Percentiles rank a stretch among this genome's conserved stretches.
Evolutionary conservation across 306 rosid species (phyloP).

Genomic region (Ammopiptanthus mongolicus): DNA sequence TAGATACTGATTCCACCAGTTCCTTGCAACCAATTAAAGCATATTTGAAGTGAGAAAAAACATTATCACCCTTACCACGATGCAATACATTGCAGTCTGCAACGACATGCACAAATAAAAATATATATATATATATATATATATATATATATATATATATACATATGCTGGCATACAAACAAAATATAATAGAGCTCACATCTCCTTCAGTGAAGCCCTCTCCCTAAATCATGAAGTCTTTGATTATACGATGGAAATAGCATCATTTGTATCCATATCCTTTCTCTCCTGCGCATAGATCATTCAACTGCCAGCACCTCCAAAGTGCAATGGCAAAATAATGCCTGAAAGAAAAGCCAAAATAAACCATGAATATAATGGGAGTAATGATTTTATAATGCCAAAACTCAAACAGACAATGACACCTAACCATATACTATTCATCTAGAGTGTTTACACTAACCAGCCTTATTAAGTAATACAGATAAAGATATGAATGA

Average conservation of each 20-base stretch:
- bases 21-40: slow-evolving; percentile 53
- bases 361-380: no score
- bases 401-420: no score
- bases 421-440: no score
- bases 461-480: no score
- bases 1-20: slow-evolving; percentile 89
- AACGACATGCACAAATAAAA: not conserved
- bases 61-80: not conserved
- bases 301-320: no score
- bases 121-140: not conserved
- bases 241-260: slow-evolving; percentile 82
- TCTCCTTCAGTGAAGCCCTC: slow-evolving; percentile 92
- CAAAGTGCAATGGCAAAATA: no score
- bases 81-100: not conserved
- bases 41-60: slow-evolving; percentile 12
- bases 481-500: no score
- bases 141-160: no score
- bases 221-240: slow-evolving; percentile 88
- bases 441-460: no score
- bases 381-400: no score
- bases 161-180: slow-evolving; percentile 15
- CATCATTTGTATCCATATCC: slow-evolving; percentile 82
- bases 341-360: no score
- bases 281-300: slow-evolving; percentile 80
- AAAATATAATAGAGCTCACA: slow-evolving; percentile 31